These are phyloP conservation scores for Xylaria sp. DNA, from an alignment of 495 filamentous ascomycete species.

Conservation along the genomic window DNA sequence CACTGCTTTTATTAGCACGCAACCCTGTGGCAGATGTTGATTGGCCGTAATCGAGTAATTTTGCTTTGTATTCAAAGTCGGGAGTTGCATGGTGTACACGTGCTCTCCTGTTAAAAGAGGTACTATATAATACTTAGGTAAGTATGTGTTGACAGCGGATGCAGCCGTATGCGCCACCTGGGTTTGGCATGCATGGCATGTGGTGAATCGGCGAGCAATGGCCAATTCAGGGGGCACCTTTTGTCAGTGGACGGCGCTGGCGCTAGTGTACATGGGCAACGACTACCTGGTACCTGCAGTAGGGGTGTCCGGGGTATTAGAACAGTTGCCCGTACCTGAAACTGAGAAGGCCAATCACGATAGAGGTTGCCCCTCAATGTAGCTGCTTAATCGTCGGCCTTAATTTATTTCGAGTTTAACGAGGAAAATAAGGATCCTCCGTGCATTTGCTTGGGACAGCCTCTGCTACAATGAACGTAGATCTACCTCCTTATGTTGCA, in stretches of 20 bases:
- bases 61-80: neutral
- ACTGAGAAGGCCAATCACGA: slow-evolving; percentile 14
- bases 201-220: neutral
- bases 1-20: neutral
- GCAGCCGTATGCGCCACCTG: slow-evolving; percentile 13
- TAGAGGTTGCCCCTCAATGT: neutral
- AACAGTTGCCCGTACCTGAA: slow-evolving; percentile 20
- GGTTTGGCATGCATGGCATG: slow-evolving; percentile 3
- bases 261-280: neutral
- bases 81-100: neutral
- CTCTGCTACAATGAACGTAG: neutral
- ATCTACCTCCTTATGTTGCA: neutral
- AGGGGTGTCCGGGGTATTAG: neutral
- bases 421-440: slow-evolving; percentile 6
- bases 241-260: slow-evolving; percentile 15
- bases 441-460: neutral
- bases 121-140: too few relatives aligned
- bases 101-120: neutral
- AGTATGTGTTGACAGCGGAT: slow-evolving; percentile 15
- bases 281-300: slow-evolving; percentile 14
- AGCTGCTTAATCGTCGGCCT: slow-evolving; percentile 20
- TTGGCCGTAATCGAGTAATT: neutral
- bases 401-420: slow-evolving; percentile 27
- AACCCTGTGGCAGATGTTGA: neutral
- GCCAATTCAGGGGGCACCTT: slow-evolving; percentile 22